These are phyloP conservation scores for Hippophae tibetana DNA, from an alignment of 306 rosid genomes.

Conservation along the genomic window DNA sequence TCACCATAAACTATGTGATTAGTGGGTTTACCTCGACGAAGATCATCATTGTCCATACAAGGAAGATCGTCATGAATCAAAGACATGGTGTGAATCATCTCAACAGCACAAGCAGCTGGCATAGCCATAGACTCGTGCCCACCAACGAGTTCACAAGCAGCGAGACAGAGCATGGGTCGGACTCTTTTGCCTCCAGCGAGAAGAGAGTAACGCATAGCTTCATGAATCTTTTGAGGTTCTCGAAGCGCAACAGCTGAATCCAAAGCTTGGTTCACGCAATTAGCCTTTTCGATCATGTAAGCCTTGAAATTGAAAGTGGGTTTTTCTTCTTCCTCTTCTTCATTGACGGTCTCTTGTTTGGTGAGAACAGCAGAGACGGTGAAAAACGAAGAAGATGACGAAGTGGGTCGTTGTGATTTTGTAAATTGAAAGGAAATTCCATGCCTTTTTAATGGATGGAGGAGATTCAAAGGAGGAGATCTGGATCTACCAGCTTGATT, in stretches of 20 bases:
- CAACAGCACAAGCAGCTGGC: constrained; percentile 67
- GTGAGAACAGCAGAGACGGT: constrained; percentile 32
- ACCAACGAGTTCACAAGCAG: constrained; percentile 66
- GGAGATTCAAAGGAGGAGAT: constrained; percentile 18
- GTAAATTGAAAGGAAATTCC: constrained; percentile 12
- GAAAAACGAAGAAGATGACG: constrained; percentile 8
- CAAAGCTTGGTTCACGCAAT: constrained; percentile 42
- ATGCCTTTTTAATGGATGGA: constrained; percentile 13
- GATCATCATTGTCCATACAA: constrained; percentile 77
- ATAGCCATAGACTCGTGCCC: constrained; percentile 37
- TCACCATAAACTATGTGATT: constrained; percentile 70
- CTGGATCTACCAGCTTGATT: constrained; percentile 31
- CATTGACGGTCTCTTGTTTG: constrained; percentile 14
- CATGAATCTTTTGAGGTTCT: constrained; percentile 54
- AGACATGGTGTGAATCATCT: constrained; percentile 86
- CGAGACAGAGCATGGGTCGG: constrained; percentile 59
- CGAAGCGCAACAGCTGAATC: constrained; percentile 36
- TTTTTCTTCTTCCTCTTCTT: constrained; percentile 5
- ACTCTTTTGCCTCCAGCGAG: constrained; percentile 72
- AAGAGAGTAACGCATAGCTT: constrained; percentile 74
- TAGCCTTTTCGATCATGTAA: constrained; percentile 45
- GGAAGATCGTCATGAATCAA: constrained; percentile 75
- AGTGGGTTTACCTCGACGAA: constrained; percentile 71
- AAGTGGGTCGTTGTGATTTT: constrained; percentile 3
- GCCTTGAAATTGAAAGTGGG: constrained; percentile 39